Base-by-base conservation (phyloP, 495 filamentous ascomycete species). In the Oidiodendron maius region DNA sequence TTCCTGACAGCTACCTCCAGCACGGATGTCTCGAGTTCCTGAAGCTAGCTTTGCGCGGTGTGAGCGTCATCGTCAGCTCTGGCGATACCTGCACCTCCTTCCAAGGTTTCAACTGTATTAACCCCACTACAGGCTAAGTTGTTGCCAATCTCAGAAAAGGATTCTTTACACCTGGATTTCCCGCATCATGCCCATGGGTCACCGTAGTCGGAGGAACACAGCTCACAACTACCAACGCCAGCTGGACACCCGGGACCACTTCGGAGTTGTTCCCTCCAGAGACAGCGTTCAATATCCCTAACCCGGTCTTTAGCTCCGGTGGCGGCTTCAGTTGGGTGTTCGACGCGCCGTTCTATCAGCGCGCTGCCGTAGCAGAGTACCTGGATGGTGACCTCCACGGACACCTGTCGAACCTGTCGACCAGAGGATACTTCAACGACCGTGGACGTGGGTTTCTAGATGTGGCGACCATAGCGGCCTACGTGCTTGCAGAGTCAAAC, bases 141-240 rank as follows among this genome's bases (percentile, higher is more conserved):
- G 8, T 32, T 32, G n/a, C 28, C 28, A 32, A 32, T n/a, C 28
- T 32, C 28, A n/a, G 8, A 8, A 32, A 32, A 8, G 28, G 28
- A 8, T 32, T 32, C 13, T 88, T 87, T 61, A 60, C 77, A 10
- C 77, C 86, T 8, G 75, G 66, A 3, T 91, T 88, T 61, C 88
- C 87, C 0, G 82, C 82, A 0, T 71, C 75, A 13, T 91, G 87
- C 53, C 87, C 87, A 0, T 91, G 80, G 54, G 80, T 91, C 3
- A 93, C 87, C 0, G 67, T 80, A 0, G 84, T 91, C 3, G 87
- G 86, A 13, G 84, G 80, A 4, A 86, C 82, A 0, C 63, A 61
- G 47, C 47, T 68, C 28, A 32, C n/a, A n/a, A n/a, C 28, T n/a
- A 32, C 28, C 28, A 32, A 32, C 28, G 28, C 28, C n/a, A 32